A percentile compares a stretch with the other conserved stretches of the same genome.
Evolutionary conservation across 176 grass and related monocot genomes (phyloP).

Genomic region (Aegilops umbellulata): DNA sequence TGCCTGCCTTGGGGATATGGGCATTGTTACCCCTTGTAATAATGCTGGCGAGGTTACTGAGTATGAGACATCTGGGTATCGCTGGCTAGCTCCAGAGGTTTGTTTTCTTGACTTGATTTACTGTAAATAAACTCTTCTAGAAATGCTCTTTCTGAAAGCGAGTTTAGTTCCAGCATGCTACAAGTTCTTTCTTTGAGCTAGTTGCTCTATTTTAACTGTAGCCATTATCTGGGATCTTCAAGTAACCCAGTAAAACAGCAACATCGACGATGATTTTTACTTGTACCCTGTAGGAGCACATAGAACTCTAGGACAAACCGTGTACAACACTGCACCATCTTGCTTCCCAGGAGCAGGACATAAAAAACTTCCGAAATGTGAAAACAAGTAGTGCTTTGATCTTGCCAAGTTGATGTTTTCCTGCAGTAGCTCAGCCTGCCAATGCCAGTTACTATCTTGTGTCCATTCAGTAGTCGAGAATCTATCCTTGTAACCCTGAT

Average conservation of each 20-base stretch:
- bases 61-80: constrained; percentile 92
- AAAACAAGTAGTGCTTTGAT: too few relatives aligned
- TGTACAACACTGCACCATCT: background rate
- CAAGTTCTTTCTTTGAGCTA: background rate
- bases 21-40: constrained; percentile 82
- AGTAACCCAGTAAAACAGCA: background rate
- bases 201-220: constrained; percentile 11
- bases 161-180: constrained; percentile 7
- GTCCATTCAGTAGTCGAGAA: background rate
- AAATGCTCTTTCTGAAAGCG: constrained; percentile 27
- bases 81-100: constrained; percentile 99
- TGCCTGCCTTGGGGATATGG: constrained; percentile 96
- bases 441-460: too few relatives aligned
- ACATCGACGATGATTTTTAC: background rate
- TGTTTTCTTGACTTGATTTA: constrained; percentile 31
- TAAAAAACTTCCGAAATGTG: too few relatives aligned
- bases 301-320: background rate
- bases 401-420: too few relatives aligned
- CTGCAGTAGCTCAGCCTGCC: too few relatives aligned
- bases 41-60: constrained; percentile 92
- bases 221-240: constrained; percentile 2
- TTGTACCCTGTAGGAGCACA: background rate
- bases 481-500: background rate
- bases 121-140: too few relatives aligned
- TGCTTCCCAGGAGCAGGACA: background rate